Evolutionary conservation across 1,284 basidiomycete species (phyloP), one percentile per base, ranked within the genome.

Genomic region (Sporisorium scitamineum): DNA sequence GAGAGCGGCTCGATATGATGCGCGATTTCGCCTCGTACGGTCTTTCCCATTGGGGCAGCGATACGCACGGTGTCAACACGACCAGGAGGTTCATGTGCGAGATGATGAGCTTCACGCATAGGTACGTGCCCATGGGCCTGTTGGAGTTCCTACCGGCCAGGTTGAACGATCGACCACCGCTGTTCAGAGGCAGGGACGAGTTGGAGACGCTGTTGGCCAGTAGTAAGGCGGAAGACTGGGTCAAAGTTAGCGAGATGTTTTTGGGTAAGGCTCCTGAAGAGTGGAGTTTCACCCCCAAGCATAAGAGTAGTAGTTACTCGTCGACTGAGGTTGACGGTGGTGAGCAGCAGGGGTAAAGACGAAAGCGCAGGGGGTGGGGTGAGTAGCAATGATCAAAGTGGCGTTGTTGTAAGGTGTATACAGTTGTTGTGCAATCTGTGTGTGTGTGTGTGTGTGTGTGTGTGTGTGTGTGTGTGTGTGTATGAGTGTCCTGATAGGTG

Each of bases 241-340:
- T 97, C 57, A 94, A 91, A 86, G 91, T 99, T 34, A 93, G 92
- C 0, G 94, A 97, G 86, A 95, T 97, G 93, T 98, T 94, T 90
- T 88, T 92, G 14, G 93, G 93, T 2, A 90, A 89, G 50, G 88
- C 89, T 1, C 91, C 91, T 0, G 90, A 91, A 27, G 67, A 78
- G 24, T 85, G 80, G 78, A 85, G 87, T 6, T 94, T 93, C 85
- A 88, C 88, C 7, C 92, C 72, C 5, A 75, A 75, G 37, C 72
- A 75, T 42, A 75, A 75, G 57, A 75, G 72, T 54, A 70, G 63
- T 32, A 60, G 59, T 26, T 75, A 75, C 45, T 60, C 62, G 31
- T 56, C 59, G 22, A 26, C 31, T 1, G 71, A 74, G 45, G 54
- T n/a, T 5, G 70, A 65, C 13, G 54, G 11, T 2, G 51, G 34